Percentiles rank a stretch among this genome's conserved stretches.
These are phyloP conservation scores for Candida qinlingensis DNA, from an alignment of 805 yeast species.

Conservation along the genomic window DNA sequence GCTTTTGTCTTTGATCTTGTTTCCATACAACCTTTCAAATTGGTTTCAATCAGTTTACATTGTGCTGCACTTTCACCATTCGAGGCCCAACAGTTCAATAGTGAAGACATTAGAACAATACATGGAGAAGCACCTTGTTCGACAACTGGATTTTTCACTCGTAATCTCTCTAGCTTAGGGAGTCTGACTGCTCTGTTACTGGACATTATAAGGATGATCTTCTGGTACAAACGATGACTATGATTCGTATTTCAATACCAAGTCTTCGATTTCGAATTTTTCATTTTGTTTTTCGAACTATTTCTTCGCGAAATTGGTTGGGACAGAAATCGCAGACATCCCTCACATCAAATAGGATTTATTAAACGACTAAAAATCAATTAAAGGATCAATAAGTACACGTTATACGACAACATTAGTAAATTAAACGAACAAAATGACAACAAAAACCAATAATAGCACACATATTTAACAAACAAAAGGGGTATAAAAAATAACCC, in stretches of 20 bases:
- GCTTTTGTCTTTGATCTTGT: slow-evolving; percentile 25
- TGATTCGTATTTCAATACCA: not conserved
- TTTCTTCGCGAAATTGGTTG: not conserved
- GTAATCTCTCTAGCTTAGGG: slow-evolving; percentile 72
- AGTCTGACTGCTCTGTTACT: slow-evolving; percentile 38
- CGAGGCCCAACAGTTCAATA: slow-evolving; percentile 94
- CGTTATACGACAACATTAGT: no score
- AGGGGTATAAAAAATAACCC: not conserved
- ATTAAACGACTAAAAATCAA: no score
- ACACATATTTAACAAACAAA: not conserved
- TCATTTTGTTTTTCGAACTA: not conserved
- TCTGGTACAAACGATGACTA: no score
- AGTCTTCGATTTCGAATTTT: not conserved
- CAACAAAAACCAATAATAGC: not conserved
- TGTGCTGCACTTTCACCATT: slow-evolving; percentile 75
- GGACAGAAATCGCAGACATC: not conserved
- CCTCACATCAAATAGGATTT: no score
- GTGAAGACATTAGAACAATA: slow-evolving; percentile 72
- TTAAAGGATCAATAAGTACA: no score
- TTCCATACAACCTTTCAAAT: slow-evolving; percentile 71
- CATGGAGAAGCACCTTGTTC: slow-evolving; percentile 65
- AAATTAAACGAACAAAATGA: not conserved
- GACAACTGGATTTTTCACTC: slow-evolving; percentile 59
- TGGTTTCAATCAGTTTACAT: slow-evolving; percentile 62
- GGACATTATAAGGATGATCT: slow-evolving; percentile 24